These are phyloP conservation scores for Colletotrichum abscissum DNA, from an alignment of 2,329 filamentous ascomycete genomes.

Conservation along the genomic window DNA sequence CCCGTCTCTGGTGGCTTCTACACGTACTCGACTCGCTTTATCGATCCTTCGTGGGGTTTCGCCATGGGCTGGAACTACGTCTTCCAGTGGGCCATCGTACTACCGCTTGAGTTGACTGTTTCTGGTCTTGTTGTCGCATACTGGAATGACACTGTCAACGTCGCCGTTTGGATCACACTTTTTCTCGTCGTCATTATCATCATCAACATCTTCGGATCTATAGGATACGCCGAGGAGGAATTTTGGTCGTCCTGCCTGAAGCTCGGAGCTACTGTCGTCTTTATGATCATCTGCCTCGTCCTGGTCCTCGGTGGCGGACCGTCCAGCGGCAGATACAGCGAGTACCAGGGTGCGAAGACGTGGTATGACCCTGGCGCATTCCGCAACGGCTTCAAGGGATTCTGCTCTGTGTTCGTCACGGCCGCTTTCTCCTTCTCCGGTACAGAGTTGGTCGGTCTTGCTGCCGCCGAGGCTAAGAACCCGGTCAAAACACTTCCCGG, in stretches of 20 bases:
- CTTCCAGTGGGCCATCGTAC: slow-evolving; percentile 61
- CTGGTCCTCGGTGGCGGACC: slow-evolving; percentile 69
- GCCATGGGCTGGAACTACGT: slow-evolving; percentile 65
- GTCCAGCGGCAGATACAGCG: slow-evolving; percentile 49
- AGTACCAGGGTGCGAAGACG: slow-evolving; percentile 54
- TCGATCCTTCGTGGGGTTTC: slow-evolving; percentile 70
- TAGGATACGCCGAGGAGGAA: slow-evolving; percentile 66
- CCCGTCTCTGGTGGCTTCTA: slow-evolving; percentile 73
- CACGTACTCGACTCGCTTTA: slow-evolving; percentile 69
- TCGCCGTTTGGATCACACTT: slow-evolving; percentile 64
- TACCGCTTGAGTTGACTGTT: slow-evolving; percentile 63
- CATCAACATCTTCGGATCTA: slow-evolving; percentile 66
- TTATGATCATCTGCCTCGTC: slow-evolving; percentile 71
- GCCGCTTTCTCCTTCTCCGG: slow-evolving; percentile 77
- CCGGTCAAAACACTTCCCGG: slow-evolving; percentile 78
- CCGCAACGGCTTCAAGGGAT: slow-evolving; percentile 76
- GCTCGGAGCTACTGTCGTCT: slow-evolving; percentile 66
- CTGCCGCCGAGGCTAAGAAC: slow-evolving; percentile 75
- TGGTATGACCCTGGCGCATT: slow-evolving; percentile 64
- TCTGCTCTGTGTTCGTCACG: slow-evolving; percentile 76
- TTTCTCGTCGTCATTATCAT: slow-evolving; percentile 61
- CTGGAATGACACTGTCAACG: slow-evolving; percentile 59
- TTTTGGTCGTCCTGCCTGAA: slow-evolving; percentile 67
- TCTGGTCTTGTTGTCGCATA: slow-evolving; percentile 61
- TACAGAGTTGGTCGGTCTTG: slow-evolving; percentile 76